Base-by-base conservation (phyloP, 176 grass and related monocot species). In the Oryza brachyantha region DNA sequence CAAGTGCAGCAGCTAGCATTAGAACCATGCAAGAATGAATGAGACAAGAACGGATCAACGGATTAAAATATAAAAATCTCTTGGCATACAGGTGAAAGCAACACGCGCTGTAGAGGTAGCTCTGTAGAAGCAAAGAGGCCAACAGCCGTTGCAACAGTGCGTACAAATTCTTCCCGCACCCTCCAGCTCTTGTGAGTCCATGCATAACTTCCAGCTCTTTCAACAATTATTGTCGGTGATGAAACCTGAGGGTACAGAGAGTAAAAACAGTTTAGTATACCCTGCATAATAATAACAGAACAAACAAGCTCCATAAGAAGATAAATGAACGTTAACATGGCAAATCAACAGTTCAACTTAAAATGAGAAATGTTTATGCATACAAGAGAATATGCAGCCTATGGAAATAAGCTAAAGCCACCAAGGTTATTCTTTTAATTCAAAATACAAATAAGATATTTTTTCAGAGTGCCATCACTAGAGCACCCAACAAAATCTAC, bases 101-200 rank as follows among this genome's bases (percentile, higher is more conserved):
- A 68, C 74, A 90, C 88, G 74, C 93, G 80, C 54, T 91, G 84
- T 64, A 97, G 88, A 77, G 86, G 86, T 29, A 97, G 86, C 80
- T 97, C 94, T 78, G 92, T 94, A 43, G 89, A 90, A 81, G 89
- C 91, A 86, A 97, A 97, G 27, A 94, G 87, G 28, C 85, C 89
- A 79, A 90, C 74, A 66, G 95, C 85, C 34, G 80, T 79, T 66
- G 89, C 81, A 77, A 97, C 89, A 27, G 95, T 97, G 13, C 89
- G 80, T 14, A 83, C 87, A 92, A 94, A 97, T 77, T 97, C 89
- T 88, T 94, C 92, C 35, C 89, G 80, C 25, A 97, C 87, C 83
- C 87, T 94, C 95, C 92, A 94, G 46, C 85, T 97, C 85, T 77
- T 97, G 43, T 97, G 90, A 70, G 74, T 88, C 95, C 95, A 97